Conservation (phyloP, 148 eudicot genomes). For the Chenopodium berlandieri region DNA sequence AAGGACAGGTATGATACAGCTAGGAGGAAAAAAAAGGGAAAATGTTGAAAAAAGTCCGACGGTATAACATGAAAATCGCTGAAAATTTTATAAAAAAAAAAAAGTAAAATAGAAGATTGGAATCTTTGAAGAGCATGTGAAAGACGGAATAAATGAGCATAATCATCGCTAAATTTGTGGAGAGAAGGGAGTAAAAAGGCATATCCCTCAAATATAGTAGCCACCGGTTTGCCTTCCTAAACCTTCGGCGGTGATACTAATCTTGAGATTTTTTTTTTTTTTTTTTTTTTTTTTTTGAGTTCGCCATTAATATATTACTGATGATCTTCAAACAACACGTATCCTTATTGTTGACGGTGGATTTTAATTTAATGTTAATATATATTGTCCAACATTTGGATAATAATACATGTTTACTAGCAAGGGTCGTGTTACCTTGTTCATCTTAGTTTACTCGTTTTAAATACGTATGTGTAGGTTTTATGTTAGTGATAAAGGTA, state of each 20-base stretch:
- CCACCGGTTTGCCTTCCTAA: neutral
- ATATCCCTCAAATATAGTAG: neutral
- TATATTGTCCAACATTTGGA: no score
- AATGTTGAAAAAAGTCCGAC: constrained; percentile 25
- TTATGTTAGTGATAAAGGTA: no score
- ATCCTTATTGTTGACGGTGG: no score
- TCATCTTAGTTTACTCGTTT: no score
- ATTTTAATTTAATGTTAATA: no score
- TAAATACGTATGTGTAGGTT: no score
- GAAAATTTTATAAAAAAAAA: neutral
- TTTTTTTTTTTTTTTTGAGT: no score
- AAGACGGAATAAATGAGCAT: neutral
- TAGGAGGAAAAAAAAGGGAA: constrained; percentile 12
- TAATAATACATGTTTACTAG: no score
- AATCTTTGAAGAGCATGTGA: neutral
- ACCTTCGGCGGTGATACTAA: neutral
- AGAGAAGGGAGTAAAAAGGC: neutral
- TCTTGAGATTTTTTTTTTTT: neutral
- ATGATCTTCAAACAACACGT: no score
- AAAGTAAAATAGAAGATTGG: constrained; percentile 10
- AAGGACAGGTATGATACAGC: constrained; percentile 51
- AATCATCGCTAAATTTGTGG: constrained; percentile 5
- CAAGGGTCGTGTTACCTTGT: no score
- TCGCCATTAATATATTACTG: no score
- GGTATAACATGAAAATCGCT: constrained; percentile 38